These are phyloP conservation scores for Aureobasidium sp. DNA, from an alignment of 2,329 filamentous ascomycete genomes.

Conservation along the genomic window DNA sequence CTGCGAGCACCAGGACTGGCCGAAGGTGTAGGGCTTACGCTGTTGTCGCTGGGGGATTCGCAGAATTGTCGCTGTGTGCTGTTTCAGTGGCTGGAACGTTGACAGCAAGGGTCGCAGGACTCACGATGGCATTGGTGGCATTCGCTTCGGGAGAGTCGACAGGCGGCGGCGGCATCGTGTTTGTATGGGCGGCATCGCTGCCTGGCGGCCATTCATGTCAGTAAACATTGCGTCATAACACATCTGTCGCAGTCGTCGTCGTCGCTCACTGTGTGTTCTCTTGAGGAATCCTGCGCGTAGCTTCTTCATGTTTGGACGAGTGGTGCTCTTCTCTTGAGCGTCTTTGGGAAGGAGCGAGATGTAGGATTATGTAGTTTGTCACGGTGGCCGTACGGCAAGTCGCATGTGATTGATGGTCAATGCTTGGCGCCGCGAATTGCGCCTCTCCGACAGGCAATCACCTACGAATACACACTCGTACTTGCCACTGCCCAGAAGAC, in stretches of 20 bases:
- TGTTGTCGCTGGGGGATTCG: conserved; percentile 56
- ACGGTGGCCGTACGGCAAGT: background rate
- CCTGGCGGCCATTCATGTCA: conserved; percentile 19
- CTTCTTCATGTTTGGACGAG: conserved; percentile 17
- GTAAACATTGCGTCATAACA: conserved; percentile 8
- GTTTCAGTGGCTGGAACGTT: background rate
- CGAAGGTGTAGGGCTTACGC: conserved; percentile 33
- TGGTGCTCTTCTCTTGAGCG: background rate
- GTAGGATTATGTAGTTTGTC: background rate
- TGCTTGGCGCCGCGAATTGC: background rate
- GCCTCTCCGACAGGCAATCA: background rate
- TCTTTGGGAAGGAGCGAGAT: background rate
- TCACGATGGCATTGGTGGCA: conserved; percentile 57
- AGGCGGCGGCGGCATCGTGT: conserved; percentile 19
- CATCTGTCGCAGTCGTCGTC: background rate
- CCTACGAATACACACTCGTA: background rate
- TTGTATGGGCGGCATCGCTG: conserved; percentile 17
- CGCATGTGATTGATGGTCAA: background rate
- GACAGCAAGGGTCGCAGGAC: conserved; percentile 20
- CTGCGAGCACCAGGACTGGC: conserved; percentile 6
- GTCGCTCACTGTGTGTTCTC: conserved; percentile 18
- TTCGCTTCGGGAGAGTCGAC: conserved; percentile 59
- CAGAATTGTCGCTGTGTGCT: conserved; percentile 56
- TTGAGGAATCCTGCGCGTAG: conserved; percentile 19
- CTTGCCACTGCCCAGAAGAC: background rate